phyloP scores from a whole-genome alignment of 345 rosid genomes.

The Citrus maxima region DNA sequence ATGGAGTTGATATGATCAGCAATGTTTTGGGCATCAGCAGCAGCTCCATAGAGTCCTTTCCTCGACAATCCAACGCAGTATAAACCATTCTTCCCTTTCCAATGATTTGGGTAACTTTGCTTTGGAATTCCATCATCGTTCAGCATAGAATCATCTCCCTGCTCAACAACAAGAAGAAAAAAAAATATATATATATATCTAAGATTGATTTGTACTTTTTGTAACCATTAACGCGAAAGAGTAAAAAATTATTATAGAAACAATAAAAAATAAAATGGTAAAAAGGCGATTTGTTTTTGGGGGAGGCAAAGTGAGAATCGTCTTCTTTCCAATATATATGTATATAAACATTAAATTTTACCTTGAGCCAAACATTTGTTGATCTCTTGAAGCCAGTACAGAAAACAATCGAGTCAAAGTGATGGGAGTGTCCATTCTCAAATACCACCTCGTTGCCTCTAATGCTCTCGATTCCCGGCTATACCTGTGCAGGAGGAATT shows the following conservation, averaged over 20 bases:
- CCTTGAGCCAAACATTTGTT: conserved; percentile 38
- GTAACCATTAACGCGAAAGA: too few relatives aligned
- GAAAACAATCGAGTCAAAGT: conserved; percentile 54
- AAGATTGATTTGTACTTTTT: too few relatives aligned
- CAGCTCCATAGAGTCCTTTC: conserved; percentile 39
- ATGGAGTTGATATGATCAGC: conserved; percentile 39
- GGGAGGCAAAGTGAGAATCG: too few relatives aligned
- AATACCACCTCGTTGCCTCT: conserved; percentile 41
- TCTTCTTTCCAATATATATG: too few relatives aligned
- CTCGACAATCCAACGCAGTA: conserved; percentile 45
- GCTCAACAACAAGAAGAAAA: background rate
- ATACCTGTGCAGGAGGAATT: conserved; percentile 27
- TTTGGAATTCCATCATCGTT: conserved; percentile 42
- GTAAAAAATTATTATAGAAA: too few relatives aligned
- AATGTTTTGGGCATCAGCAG: conserved; percentile 33
- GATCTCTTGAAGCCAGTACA: conserved; percentile 51
- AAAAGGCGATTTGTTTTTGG: too few relatives aligned
- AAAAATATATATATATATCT: too few relatives aligned
- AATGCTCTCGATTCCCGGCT: conserved; percentile 46
- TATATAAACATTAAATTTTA: background rate
- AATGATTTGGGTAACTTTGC: conserved; percentile 38
- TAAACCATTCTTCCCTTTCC: conserved; percentile 55
- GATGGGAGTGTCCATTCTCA: conserved; percentile 34
- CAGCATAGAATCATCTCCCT: conserved; percentile 45
- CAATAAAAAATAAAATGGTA: too few relatives aligned